Evolutionary conservation across 345 rosid genomes (phyloP), one percentile per base, ranked within the genome.

Genomic region (Populus deltoides): DNA sequence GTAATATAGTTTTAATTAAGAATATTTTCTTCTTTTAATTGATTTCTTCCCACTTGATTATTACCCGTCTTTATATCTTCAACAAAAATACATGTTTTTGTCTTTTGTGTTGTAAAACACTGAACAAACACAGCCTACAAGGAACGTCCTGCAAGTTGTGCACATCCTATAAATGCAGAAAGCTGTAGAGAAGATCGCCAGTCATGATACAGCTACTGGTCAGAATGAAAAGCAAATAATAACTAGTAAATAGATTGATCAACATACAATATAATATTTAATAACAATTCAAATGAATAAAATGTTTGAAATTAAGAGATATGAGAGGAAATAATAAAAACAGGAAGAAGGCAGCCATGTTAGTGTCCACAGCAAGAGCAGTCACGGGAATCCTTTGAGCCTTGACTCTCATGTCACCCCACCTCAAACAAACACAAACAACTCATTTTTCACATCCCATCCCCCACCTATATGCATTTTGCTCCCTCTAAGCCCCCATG

Each of bases 371-470:
- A 72, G 72, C 79, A 74, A 74, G 70, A 66, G 53, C 75, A 84
- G 79, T 90, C 91, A 90, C 93, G 93, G 91, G 91, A 82, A 82
- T 90, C 93, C 29, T 29, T 71, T 80, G 79, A 80, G 71, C 31
- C 74, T 86, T 86, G 87, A 89, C 85, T 76, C 74, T 25, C 68
- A 12, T 45, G 36, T 65, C 41, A 57, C 12, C 24, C 39, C 41
- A 68, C 63, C 65, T 45, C 11, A 2, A 53, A 6, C 27, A 27
- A 39, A 10, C 49, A 49, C 16, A 63, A 27, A 53, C 80, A 45
- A 75, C 70, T 73, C 43, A 72, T 49, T 25, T 61, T 70, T 74
- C 35, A 75, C 51, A 49, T 35, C 77, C 62, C 68, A 76, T 74
- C 66, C 73, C 78, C 74, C 79, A 70, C 81, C 68, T 35, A 24